These are phyloP conservation scores for Talaromyces ruber DNA, from an alignment of 495 filamentous ascomycete genomes.

Conservation along the genomic window DNA sequence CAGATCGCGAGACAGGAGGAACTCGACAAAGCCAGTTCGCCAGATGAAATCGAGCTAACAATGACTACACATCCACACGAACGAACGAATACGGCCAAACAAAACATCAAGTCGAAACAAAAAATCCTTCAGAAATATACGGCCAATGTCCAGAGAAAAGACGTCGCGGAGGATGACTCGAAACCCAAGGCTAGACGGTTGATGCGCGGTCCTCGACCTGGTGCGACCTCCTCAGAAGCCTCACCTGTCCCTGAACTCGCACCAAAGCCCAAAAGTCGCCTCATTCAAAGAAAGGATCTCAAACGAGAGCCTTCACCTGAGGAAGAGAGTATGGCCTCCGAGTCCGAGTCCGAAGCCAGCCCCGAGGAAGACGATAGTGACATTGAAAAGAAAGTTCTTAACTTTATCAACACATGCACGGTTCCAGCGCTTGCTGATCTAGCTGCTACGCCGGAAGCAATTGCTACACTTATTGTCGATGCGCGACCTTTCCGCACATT, in stretches of 20 bases:
- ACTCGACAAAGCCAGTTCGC: conserved; percentile 16
- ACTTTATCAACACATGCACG: conserved; percentile 76
- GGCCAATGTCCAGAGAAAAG: conserved; percentile 1
- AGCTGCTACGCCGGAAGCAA: conserved; percentile 57
- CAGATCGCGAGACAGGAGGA: conserved; percentile 28
- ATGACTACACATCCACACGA: conserved; percentile 6
- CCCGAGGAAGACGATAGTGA: conserved; percentile 31
- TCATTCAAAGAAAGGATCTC: conserved; percentile 50
- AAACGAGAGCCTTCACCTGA: conserved; percentile 33
- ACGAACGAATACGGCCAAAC: conserved; percentile 33
- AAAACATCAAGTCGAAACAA: conserved; percentile 49
- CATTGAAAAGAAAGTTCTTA: conserved; percentile 53
- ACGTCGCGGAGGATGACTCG: conserved; percentile 12
- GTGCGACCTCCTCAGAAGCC: conserved; percentile 10
- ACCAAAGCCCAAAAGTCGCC: conserved; percentile 38
- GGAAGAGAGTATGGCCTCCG: conserved; percentile 31
- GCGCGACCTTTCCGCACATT: conserved; percentile 61
- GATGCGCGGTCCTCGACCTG: conserved; percentile 29
- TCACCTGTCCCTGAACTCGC: conserved; percentile 16
- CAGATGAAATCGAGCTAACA: conserved; percentile 36
- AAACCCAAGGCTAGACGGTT: conserved; percentile 26
- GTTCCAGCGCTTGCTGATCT: conserved; percentile 68
- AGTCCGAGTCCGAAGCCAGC: conserved; percentile 45
- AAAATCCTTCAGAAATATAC: conserved; percentile 52
- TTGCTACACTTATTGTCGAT: conserved; percentile 55